Evolutionary conservation across 257 asterid genomes (phyloP), one percentile per base, ranked within the genome.

Genomic region (Gentiana macrophylla): DNA sequence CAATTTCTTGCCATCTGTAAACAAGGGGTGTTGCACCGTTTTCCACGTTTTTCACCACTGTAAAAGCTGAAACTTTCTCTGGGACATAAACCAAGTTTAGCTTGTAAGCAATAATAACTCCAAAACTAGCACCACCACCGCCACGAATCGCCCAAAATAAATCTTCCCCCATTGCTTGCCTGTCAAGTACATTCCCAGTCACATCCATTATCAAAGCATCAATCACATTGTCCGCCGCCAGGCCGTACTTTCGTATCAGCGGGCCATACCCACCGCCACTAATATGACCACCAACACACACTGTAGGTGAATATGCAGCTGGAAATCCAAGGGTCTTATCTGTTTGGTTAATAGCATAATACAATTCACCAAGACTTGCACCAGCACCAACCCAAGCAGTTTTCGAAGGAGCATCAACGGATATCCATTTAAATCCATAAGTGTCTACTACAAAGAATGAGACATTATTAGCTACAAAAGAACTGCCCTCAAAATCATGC

Each of bases 131-230:
- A 41, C 50, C 70, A 37, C 60, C 70, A 5, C 64, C 70, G 2
- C 70, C 70, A 1, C 54, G 59, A 37, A 65, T 65, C 6, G 70
- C 70, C 70, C 70, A 66, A 33, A 66, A 66, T 9, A 77, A 70
- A 50, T 77, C 83, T 64, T 77, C 83, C 10, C 60, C 60, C 60
- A 56, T 56, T 8, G 49, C 7, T 56, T 41, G 3, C 49, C 50
- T 15, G 6, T 46, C 32, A 8, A 59, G 52, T 45, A 59, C 5
- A 12, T 38, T 59, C 6, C 53, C 63, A 1, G 45, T 59, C 1
- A 32, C 63, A 35, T 59, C 53, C 7, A 59, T 47, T 3, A 59
- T 6, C 1, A 37, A 34, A 13, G 60, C 60, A 9, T 56, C 60
- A 8, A 56, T 7, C 8, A 56, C 60, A 15, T 56, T 56, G 36